Evolutionary conservation across 2,329 filamentous ascomycete genomes (phyloP).

Genomic region (Ascochyta pisi): DNA sequence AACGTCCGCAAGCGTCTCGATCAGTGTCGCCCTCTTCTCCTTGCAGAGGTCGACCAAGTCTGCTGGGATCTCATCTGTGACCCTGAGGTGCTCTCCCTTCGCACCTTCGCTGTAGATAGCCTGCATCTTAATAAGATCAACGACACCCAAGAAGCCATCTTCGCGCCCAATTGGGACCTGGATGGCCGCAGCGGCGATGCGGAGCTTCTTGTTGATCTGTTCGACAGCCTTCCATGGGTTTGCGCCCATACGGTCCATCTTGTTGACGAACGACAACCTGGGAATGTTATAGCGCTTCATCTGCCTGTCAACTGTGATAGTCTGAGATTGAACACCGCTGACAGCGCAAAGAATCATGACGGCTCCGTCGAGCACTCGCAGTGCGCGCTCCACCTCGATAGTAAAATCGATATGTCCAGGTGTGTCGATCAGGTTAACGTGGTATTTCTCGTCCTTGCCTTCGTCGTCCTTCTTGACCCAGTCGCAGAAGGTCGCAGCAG

Average conservation of each 20-base stretch:
- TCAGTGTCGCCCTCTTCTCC: conserved; percentile 83
- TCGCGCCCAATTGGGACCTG: conserved; percentile 94
- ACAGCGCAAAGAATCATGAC: conserved; percentile 99
- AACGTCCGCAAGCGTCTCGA: conserved; percentile 95
- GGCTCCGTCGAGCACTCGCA: conserved; percentile 93
- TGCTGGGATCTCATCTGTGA: conserved; percentile 82
- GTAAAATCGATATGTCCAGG: conserved; percentile 99
- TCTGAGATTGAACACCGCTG: conserved; percentile 96
- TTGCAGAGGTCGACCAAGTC: conserved; percentile 76
- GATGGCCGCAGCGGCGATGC: conserved; percentile 88
- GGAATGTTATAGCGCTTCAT: conserved; percentile 99
- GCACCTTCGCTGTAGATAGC: conserved; percentile 90
- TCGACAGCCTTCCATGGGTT: conserved; percentile 98
- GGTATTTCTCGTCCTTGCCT: conserved; percentile 87
- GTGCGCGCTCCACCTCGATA: conserved; percentile 94
- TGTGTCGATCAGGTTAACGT: conserved; percentile 98
- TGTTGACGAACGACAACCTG: conserved; percentile 95
- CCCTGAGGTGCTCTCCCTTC: conserved; percentile 75
- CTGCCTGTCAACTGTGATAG: conserved; percentile 96
- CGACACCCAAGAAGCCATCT: conserved; percentile 88
- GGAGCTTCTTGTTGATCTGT: conserved; percentile 95
- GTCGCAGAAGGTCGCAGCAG: conserved; percentile 95
- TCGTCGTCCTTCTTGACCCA: conserved; percentile 80
- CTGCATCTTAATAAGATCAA: conserved; percentile 92
- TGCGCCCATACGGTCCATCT: conserved; percentile 99